phyloP scores from a whole-genome alignment of 129 eudicot genomes.

The Tanacetum coccineum region DNA sequence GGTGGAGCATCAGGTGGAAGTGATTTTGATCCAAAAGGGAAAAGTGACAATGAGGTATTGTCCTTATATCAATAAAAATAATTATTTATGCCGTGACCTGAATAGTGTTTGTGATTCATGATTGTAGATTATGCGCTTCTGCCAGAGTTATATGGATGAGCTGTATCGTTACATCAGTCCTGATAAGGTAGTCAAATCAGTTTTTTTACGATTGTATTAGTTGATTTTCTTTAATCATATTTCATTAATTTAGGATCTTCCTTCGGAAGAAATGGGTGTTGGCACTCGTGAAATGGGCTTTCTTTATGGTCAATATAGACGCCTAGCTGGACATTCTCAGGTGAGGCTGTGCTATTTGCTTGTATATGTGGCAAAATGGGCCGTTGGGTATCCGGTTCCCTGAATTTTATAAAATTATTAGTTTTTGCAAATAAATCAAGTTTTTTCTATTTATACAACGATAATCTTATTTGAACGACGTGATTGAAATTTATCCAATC shows the following conservation, averaged over 20 bases:
- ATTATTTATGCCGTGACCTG: constrained; percentile 2
- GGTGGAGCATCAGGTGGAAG: constrained; percentile 99
- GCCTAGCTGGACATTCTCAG: constrained; percentile 92
- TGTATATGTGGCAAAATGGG: constrained; percentile 11
- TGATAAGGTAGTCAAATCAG: constrained; percentile 64
- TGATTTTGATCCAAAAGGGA: constrained; percentile 98
- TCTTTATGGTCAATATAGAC: constrained; percentile 88
- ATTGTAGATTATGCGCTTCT: constrained; percentile 83
- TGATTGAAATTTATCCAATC: not conserved
- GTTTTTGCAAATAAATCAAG: not conserved
- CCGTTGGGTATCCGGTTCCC: not conserved
- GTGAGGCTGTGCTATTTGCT: constrained; percentile 39
- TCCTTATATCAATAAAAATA: constrained; percentile 1
- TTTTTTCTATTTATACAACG: too few species aligned
- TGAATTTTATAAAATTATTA: not conserved
- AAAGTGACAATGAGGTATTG: constrained; percentile 87
- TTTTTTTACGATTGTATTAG: not conserved
- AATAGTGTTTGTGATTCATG: constrained; percentile 14
- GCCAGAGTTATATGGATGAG: constrained; percentile 97
- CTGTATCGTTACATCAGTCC: constrained; percentile 90
- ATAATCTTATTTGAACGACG: not conserved
- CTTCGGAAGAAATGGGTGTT: constrained; percentile 98
- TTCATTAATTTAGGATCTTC: constrained; percentile 69
- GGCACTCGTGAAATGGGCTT: constrained; percentile 98
- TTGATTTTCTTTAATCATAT: not conserved